Conservation (phyloP, 2,329 filamentous ascomycete species). For the Ceratocystiopsis brevicomis region DNA sequence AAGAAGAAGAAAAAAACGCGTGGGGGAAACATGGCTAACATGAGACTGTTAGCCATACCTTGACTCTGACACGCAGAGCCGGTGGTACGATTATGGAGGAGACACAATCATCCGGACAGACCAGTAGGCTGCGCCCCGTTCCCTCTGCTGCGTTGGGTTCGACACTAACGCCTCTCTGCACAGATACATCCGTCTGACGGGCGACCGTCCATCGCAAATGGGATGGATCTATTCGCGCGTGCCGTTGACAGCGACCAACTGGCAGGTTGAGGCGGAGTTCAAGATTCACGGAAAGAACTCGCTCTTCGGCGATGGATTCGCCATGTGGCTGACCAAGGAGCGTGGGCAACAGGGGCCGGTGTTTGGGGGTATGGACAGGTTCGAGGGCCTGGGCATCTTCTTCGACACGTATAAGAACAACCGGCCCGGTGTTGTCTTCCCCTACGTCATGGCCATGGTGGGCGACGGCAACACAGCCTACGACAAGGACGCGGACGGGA, state of each 20-base stretch:
- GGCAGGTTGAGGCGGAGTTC: constrained; percentile 95
- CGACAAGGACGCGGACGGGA: constrained; percentile 88
- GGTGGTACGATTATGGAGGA: constrained; percentile 98
- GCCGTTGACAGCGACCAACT: constrained; percentile 91
- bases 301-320: constrained; percentile 89
- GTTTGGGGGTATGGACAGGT: constrained; percentile 73
- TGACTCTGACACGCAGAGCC: constrained; percentile 92
- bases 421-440: constrained; percentile 83
- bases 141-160: too few relatives aligned
- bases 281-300: constrained; percentile 77
- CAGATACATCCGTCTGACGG: constrained; percentile 82
- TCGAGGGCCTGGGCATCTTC: constrained; percentile 88
- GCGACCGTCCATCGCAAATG: constrained; percentile 73
- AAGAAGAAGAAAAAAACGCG: neutral
- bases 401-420: constrained; percentile 99
- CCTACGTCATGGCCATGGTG: constrained; percentile 96
- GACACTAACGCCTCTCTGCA: too few relatives aligned
- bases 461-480: constrained; percentile 80
- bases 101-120: constrained; percentile 68
- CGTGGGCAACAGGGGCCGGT: constrained; percentile 64
- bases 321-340: constrained; percentile 94
- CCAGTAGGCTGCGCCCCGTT: constrained; percentile 29
- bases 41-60: constrained; percentile 56
- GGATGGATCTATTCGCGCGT: constrained; percentile 92
- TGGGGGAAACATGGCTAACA: neutral